Evolutionary conservation across 306 rosid species (phyloP).

Genomic region (Dalbergia cochinchinensis): DNA sequence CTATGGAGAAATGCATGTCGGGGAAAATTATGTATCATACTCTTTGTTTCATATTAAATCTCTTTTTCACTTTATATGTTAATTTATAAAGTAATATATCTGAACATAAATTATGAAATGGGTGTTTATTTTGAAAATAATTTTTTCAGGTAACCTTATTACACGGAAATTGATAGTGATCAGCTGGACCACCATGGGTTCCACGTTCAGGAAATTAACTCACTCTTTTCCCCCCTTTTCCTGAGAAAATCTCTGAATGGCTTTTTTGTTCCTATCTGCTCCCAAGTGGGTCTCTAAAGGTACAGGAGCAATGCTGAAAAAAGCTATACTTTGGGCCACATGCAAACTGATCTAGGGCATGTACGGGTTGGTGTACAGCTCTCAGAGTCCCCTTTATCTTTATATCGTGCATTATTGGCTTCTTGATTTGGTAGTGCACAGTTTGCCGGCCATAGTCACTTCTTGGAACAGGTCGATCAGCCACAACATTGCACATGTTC

Average conservation of each 20-base stretch:
- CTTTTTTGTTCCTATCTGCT: neutral
- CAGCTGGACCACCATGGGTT: neutral
- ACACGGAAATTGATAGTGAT: neutral
- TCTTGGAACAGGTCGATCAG: neutral
- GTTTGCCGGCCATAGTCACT: neutral
- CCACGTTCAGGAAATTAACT: neutral
- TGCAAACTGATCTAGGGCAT: neutral
- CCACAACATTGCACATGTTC: neutral
- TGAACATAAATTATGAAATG: no score
- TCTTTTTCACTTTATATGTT: no score
- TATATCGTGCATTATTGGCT: neutral
- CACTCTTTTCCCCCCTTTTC: neutral
- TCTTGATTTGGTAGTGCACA: neutral
- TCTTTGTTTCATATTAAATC: no score
- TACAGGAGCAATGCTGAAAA: neutral
- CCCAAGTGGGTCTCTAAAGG: neutral
- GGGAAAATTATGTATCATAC: no score
- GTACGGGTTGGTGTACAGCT: neutral
- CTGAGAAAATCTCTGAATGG: neutral
- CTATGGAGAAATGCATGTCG: no score
- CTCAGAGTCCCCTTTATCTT: neutral
- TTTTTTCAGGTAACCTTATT: neutral
- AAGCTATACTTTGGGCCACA: neutral
- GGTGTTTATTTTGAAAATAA: no score
- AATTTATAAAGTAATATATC: no score